Percentiles rank a stretch among this genome's conserved stretches.
Evolutionary conservation across 1,284 basidiomycete genomes (phyloP).

Genomic region (Xerocomus amazonicus): DNA sequence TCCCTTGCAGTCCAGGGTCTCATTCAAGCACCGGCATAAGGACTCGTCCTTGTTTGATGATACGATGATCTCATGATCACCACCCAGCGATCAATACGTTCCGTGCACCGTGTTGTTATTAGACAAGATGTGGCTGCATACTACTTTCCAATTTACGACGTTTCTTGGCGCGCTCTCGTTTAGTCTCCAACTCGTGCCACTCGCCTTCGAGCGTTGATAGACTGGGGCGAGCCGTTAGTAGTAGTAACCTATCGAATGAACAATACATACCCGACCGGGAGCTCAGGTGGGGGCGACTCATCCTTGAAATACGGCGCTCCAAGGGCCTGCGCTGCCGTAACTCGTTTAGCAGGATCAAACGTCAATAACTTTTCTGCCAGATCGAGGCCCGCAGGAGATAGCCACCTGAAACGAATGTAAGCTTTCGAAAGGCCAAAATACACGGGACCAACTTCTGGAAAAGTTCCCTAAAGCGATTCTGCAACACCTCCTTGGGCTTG

Average conservation of each 20-base stretch:
- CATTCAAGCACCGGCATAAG: constrained; percentile 37
- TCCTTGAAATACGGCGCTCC: constrained; percentile 77
- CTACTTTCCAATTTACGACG: constrained; percentile 47
- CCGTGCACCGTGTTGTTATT: constrained; percentile 20
- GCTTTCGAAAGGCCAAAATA: neutral
- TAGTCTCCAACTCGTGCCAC: constrained; percentile 93
- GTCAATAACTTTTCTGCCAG: constrained; percentile 78
- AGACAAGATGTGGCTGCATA: constrained; percentile 29
- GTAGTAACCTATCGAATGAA: neutral
- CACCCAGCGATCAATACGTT: constrained; percentile 13
- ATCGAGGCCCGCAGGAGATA: constrained; percentile 80
- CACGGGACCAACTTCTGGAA: constrained; percentile 67
- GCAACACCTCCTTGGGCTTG: constrained; percentile 73
- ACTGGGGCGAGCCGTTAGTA: constrained; percentile 39
- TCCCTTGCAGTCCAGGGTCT: constrained; percentile 69
- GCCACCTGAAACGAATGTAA: constrained; percentile 52
- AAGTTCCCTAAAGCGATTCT: constrained; percentile 71
- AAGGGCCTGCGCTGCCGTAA: constrained; percentile 79
- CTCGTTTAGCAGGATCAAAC: constrained; percentile 81
- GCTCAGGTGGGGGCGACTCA: constrained; percentile 71
- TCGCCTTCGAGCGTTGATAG: constrained; percentile 80
- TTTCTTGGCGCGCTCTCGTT: constrained; percentile 78
- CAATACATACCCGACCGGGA: constrained; percentile 72
- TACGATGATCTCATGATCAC: constrained; percentile 6
- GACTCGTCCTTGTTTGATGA: neutral